phyloP scores from a whole-genome alignment of 805 yeast species.

The Starmerella cellae region DNA sequence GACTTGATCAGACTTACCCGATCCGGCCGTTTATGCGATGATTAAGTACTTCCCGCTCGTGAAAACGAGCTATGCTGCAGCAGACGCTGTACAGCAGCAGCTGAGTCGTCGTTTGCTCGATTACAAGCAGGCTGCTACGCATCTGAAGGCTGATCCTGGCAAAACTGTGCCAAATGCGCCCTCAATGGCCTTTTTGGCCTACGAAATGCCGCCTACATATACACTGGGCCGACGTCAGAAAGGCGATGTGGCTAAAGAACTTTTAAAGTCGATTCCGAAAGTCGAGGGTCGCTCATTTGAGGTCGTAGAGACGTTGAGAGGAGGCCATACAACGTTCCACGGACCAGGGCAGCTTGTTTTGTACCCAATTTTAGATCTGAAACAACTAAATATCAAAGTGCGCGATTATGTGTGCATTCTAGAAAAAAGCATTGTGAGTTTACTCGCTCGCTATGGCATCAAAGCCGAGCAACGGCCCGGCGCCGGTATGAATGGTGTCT shows the following conservation, averaged over 20 bases:
- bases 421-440: slow-evolving; percentile 42
- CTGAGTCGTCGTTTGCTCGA: slow-evolving; percentile 18
- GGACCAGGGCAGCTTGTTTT: slow-evolving; percentile 91
- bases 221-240: slow-evolving; percentile 85
- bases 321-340: slow-evolving; percentile 94
- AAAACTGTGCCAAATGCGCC: not conserved
- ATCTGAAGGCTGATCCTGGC: not conserved
- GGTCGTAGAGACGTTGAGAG: slow-evolving; percentile 70
- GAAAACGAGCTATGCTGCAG: slow-evolving; percentile 17
- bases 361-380: slow-evolving; percentile 64
- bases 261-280: slow-evolving; percentile 20
- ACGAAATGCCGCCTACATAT: slow-evolving; percentile 64
- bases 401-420: slow-evolving; percentile 55
- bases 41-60: slow-evolving; percentile 16
- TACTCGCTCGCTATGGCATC: slow-evolving; percentile 34
- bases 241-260: slow-evolving; percentile 32
- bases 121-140: slow-evolving; percentile 7
- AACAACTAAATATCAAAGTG: slow-evolving; percentile 45
- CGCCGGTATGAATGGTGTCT: slow-evolving; percentile 67
- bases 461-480: slow-evolving; percentile 38
- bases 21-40: too few species aligned
- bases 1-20: too few species aligned
- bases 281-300: slow-evolving; percentile 30
- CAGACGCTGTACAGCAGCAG: slow-evolving; percentile 16
- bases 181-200: slow-evolving; percentile 62